phyloP scores from a whole-genome alignment of 164 flowering plant genomes.

The Berberis thunbergii region DNA sequence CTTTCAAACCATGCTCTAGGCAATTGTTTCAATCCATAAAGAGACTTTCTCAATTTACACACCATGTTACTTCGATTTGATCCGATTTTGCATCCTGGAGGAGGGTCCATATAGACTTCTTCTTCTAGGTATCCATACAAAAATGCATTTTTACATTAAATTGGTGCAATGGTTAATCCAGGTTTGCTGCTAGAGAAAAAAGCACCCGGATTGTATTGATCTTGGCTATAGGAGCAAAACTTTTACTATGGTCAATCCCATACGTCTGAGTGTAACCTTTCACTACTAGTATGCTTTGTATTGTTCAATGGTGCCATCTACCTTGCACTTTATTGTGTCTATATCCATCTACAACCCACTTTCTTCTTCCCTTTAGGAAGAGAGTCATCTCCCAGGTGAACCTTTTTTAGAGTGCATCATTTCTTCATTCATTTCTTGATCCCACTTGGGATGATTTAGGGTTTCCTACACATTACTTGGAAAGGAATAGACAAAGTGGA shows the following conservation, averaged over 20 bases:
- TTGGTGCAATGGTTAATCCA: too few relatives aligned
- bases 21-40: neutral
- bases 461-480: neutral
- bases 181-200: neutral
- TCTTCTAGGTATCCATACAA: neutral
- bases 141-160: neutral
- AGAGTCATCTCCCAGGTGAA: neutral
- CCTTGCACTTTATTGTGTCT: neutral
- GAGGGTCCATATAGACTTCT: constrained; percentile 1
- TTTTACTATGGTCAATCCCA: neutral
- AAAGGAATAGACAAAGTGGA: neutral
- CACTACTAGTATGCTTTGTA: neutral
- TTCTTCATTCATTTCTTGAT: neutral
- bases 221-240: neutral
- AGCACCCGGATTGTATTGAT: neutral
- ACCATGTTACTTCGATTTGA: neutral
- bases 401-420: neutral
- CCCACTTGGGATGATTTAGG: neutral
- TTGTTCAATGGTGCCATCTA: neutral
- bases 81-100: neutral
- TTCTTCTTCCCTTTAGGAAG: neutral
- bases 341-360: neutral
- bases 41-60: neutral
- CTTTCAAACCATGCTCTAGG: constrained; percentile 5
- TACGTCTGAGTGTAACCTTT: neutral